Evolutionary conservation across 2,329 filamentous ascomycete species (phyloP).

Genomic region (Alternaria sp.): DNA sequence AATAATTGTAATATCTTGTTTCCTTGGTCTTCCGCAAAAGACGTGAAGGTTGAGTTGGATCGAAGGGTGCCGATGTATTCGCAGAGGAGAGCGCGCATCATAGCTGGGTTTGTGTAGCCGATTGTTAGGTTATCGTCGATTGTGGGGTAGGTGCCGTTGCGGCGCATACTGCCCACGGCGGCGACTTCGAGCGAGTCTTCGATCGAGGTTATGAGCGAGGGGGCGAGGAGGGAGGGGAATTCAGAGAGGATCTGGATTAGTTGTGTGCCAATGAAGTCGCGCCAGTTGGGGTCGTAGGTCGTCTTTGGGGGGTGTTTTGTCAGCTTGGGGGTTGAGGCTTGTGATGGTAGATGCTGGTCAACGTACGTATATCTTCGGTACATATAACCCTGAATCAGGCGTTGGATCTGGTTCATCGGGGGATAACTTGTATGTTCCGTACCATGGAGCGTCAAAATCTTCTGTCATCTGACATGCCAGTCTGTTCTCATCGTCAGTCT

Average conservation of each 20-base stretch:
- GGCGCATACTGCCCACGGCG: slow-evolving; percentile 51
- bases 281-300: slow-evolving; percentile 44
- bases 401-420: slow-evolving; percentile 51
- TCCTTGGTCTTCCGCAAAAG: slow-evolving; percentile 33
- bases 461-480: slow-evolving; percentile 43
- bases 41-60: slow-evolving; percentile 46
- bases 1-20: slow-evolving; percentile 25
- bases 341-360: neutral
- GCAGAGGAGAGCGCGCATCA: slow-evolving; percentile 52
- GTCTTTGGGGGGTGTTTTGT: neutral
- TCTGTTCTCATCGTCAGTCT: neutral
- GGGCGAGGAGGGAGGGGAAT: slow-evolving; percentile 40
- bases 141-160: slow-evolving; percentile 49
- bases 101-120: slow-evolving; percentile 52
- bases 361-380: slow-evolving; percentile 32
- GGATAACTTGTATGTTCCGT: slow-evolving; percentile 52
- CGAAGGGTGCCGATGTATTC: slow-evolving; percentile 53
- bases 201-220: slow-evolving; percentile 44
- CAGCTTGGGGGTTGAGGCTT: neutral
- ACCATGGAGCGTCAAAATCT: slow-evolving; percentile 51
- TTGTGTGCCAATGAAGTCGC: slow-evolving; percentile 48
- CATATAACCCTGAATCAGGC: slow-evolving; percentile 37
- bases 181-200: slow-evolving; percentile 48
- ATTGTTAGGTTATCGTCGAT: slow-evolving; percentile 48
- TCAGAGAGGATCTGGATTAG: slow-evolving; percentile 49